Conservation (phyloP, 2,329 filamentous ascomycete genomes). For the Aspergillus ochraceoroseus region DNA sequence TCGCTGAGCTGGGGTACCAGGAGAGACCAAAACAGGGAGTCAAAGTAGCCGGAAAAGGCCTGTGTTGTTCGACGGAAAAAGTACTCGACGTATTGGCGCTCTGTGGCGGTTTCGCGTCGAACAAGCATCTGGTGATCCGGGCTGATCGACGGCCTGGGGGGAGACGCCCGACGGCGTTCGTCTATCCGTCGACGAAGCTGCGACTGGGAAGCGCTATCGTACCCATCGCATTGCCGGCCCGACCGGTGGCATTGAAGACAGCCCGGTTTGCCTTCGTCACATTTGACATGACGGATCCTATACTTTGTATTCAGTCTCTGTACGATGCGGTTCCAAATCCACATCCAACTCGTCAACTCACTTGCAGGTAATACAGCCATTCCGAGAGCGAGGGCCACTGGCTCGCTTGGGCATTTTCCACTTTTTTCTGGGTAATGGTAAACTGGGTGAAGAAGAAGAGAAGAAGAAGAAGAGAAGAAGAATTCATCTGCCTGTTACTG, state of each 20-base stretch:
- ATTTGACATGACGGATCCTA: slow-evolving; percentile 55
- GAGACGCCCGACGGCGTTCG: not conserved
- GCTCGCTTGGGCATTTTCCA: too few species aligned
- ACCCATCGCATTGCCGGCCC: slow-evolving; percentile 55
- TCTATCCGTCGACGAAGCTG: slow-evolving; percentile 13
- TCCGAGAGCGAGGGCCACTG: slow-evolving; percentile 11
- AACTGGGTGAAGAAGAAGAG: too few species aligned
- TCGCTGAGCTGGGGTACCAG: slow-evolving; percentile 47
- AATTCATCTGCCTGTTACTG: too few species aligned
- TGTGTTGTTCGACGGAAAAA: slow-evolving; percentile 42
- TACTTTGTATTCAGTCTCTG: too few species aligned
- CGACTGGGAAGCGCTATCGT: slow-evolving; percentile 29
- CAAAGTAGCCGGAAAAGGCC: slow-evolving; percentile 44
- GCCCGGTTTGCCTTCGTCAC: slow-evolving; percentile 52
- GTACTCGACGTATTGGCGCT: slow-evolving; percentile 39
- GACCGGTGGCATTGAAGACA: slow-evolving; percentile 53
- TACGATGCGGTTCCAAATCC: too few species aligned
- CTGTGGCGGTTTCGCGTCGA: slow-evolving; percentile 26
- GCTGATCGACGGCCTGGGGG: too few species aligned
- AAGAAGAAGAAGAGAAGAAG: too few species aligned
- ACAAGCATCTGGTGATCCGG: slow-evolving; percentile 20
- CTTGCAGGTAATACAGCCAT: slow-evolving; percentile 55
- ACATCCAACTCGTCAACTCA: too few species aligned
- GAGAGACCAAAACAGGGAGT: slow-evolving; percentile 27
- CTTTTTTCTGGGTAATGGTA: not conserved